phyloP scores from a whole-genome alignment of 2,329 filamentous ascomycete genomes.

The Colletotrichum cordylinicola region DNA sequence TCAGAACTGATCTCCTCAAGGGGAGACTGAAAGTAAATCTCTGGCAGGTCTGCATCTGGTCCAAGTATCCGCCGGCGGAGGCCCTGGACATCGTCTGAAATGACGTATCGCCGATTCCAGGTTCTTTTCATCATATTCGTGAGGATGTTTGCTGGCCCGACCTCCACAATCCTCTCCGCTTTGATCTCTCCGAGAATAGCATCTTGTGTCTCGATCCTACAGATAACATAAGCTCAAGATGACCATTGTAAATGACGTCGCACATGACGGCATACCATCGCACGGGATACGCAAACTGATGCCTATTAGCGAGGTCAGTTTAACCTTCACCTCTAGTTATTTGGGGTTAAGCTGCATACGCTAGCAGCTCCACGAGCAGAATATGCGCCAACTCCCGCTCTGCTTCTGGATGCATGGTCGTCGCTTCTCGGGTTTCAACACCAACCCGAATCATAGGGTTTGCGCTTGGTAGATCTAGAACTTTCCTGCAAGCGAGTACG shows the following conservation, averaged over 20 bases:
- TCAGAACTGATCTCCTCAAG: slow-evolving; percentile 68
- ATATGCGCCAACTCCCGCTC: slow-evolving; percentile 99
- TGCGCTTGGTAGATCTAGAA: not conserved
- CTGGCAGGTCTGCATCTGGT: slow-evolving; percentile 98
- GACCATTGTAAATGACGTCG: not conserved
- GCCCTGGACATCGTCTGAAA: slow-evolving; percentile 94
- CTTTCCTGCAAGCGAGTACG: not conserved
- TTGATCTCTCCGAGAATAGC: slow-evolving; percentile 95
- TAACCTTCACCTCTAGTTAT: not conserved
- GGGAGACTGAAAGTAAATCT: slow-evolving; percentile 95
- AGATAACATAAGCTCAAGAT: not conserved
- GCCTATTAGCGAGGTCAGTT: not conserved
- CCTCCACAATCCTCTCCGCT: slow-evolving; percentile 95
- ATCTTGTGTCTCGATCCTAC: slow-evolving; percentile 97
- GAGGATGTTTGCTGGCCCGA: slow-evolving; percentile 94
- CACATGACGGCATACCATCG: slow-evolving; percentile 63
- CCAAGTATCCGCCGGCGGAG: slow-evolving; percentile 96
- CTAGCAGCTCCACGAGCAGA: slow-evolving; percentile 95
- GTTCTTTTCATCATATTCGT: slow-evolving; percentile 97
- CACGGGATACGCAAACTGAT: slow-evolving; percentile 97
- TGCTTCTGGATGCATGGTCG: slow-evolving; percentile 90
- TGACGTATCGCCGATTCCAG: slow-evolving; percentile 94
- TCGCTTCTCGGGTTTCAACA: not conserved
- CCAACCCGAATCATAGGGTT: not conserved
- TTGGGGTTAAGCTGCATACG: slow-evolving; percentile 50